phyloP scores from a whole-genome alignment of 2,329 filamentous ascomycete genomes.

The Plectosphaerella plurivora region DNA sequence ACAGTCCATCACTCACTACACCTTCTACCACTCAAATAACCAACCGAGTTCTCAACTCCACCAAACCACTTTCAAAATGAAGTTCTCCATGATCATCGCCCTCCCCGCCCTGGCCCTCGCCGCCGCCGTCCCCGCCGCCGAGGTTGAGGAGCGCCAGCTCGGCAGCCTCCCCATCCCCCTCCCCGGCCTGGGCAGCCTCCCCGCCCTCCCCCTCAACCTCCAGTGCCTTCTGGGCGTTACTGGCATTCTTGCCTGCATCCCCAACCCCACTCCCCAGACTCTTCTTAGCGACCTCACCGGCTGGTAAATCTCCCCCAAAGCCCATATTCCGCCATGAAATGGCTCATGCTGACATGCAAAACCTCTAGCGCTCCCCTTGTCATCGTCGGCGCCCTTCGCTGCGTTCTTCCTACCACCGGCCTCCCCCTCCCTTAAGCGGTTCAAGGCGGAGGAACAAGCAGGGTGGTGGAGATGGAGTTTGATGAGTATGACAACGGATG shows the following conservation, averaged over 20 bases:
- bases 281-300: background rate
- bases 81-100: background rate
- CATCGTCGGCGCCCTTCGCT: background rate
- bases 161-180: background rate
- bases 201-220: slow-evolving; percentile 1
- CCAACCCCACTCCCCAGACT: background rate
- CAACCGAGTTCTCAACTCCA: background rate
- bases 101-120: slow-evolving; percentile 2
- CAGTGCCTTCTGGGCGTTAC: background rate
- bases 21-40: background rate
- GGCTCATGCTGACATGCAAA: background rate
- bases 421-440: background rate
- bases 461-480: too few species aligned
- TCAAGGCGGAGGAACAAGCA: background rate
- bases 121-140: background rate
- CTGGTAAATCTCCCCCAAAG: background rate
- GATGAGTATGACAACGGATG: too few species aligned
- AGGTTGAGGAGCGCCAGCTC: background rate
- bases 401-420: background rate
- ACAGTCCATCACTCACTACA: background rate
- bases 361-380: background rate
- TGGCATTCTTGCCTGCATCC: background rate
- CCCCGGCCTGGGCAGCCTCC: background rate
- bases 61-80: background rate
- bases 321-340: background rate